Percentiles rank a stretch among this genome's conserved stretches.
Conservation (phyloP, 1,284 basidiomycete species). For the Gymnopus androsaceus region DNA sequence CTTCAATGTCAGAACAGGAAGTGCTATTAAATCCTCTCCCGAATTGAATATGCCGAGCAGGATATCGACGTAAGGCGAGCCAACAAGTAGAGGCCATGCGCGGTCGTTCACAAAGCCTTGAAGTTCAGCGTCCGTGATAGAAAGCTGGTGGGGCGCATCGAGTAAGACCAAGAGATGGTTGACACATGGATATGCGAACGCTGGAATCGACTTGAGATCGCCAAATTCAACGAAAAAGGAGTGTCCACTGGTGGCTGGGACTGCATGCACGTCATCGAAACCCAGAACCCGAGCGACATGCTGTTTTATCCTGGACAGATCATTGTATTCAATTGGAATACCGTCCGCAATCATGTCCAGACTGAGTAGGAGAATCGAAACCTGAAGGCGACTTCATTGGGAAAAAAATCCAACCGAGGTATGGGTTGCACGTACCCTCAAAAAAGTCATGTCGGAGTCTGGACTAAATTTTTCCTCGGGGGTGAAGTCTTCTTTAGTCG, state of each 20-base stretch:
- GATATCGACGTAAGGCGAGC: slow-evolving; percentile 64
- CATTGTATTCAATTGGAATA: slow-evolving; percentile 49
- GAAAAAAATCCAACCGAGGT: background rate
- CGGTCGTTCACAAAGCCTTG: slow-evolving; percentile 47
- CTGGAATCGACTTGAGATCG: slow-evolving; percentile 42
- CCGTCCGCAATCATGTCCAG: slow-evolving; percentile 68
- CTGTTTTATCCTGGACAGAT: slow-evolving; percentile 61
- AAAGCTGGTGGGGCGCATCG: slow-evolving; percentile 54
- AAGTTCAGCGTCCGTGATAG: slow-evolving; percentile 52
- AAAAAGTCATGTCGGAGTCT: slow-evolving; percentile 48
- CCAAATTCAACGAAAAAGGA: slow-evolving; percentile 56
- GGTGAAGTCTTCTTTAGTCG: slow-evolving; percentile 22
- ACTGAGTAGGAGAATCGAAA: slow-evolving; percentile 56
- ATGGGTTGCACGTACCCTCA: slow-evolving; percentile 44
- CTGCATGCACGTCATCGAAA: slow-evolving; percentile 49
- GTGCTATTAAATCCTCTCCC: slow-evolving; percentile 40
- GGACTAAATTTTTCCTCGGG: slow-evolving; percentile 18
- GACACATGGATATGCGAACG: slow-evolving; percentile 54
- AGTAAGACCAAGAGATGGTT: slow-evolving; percentile 56
- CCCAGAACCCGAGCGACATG: slow-evolving; percentile 59
- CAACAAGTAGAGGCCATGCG: slow-evolving; percentile 49
- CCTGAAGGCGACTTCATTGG: slow-evolving; percentile 36
- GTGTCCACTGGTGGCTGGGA: slow-evolving; percentile 48
- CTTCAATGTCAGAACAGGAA: slow-evolving; percentile 58
- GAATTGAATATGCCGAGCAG: slow-evolving; percentile 47